Conservation (phyloP, 805 yeast genomes). For the Candida tibetensis region DNA sequence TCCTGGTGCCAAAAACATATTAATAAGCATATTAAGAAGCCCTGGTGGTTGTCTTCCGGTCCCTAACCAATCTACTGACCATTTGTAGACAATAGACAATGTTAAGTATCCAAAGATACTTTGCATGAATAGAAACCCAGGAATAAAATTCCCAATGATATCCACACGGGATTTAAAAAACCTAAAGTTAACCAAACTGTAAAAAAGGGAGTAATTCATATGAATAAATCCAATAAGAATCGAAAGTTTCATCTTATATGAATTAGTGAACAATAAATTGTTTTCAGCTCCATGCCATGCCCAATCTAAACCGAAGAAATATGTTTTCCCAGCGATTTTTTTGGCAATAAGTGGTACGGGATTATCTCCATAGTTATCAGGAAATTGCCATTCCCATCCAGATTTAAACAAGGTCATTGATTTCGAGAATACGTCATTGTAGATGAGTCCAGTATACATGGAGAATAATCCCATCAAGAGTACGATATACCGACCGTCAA, state of each 20-base stretch:
- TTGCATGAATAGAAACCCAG: conserved; percentile 93
- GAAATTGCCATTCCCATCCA: conserved; percentile 85
- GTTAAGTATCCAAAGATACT: conserved; percentile 93
- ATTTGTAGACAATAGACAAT: conserved; percentile 82
- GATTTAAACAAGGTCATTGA: conserved; percentile 84
- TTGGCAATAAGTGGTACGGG: conserved; percentile 54
- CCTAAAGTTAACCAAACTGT: conserved; percentile 77
- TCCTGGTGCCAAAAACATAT: conserved; percentile 95
- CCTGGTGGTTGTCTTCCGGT: conserved; percentile 84
- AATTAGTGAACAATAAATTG: conserved; percentile 83
- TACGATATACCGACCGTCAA: conserved; percentile 84
- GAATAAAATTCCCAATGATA: conserved; percentile 88
- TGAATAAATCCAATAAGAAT: conserved; percentile 92
- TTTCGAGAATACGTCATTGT: conserved; percentile 90
- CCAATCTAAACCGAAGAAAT: conserved; percentile 84
- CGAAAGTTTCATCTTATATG: conserved; percentile 96
- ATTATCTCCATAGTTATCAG: conserved; percentile 69
- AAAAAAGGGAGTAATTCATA: conserved; percentile 86
- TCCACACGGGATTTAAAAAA: conserved; percentile 72
- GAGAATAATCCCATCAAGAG: conserved; percentile 92
- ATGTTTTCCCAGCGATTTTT: conserved; percentile 54
- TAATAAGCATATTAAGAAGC: conserved; percentile 87
- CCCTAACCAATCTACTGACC: conserved; percentile 90
- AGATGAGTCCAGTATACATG: conserved; percentile 90
- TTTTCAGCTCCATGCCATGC: conserved; percentile 98